These are phyloP conservation scores for Quercus alba DNA, from an alignment of 306 rosid species.

Conservation along the genomic window DNA sequence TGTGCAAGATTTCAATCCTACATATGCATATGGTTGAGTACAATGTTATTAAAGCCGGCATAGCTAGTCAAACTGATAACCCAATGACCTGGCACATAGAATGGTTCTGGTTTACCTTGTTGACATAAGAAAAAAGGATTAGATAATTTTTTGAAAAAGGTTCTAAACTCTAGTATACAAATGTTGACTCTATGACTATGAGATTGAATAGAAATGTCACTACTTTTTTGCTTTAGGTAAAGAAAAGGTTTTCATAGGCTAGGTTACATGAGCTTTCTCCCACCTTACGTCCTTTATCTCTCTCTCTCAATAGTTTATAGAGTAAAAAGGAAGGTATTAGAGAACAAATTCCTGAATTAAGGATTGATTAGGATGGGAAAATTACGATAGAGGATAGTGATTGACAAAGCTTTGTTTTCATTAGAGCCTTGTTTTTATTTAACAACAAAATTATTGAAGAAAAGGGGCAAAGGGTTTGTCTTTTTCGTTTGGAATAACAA, in stretches of 20 bases:
- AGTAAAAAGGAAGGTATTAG: not conserved
- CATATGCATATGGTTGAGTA: too few relatives aligned
- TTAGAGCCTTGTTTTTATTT: not conserved
- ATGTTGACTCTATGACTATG: not conserved
- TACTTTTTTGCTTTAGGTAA: not conserved
- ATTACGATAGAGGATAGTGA: not conserved
- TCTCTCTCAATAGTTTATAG: not conserved
- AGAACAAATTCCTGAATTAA: not conserved
- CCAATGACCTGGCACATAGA: too few relatives aligned
- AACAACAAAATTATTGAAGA: not conserved
- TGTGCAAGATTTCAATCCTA: too few relatives aligned
- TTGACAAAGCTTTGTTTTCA: constrained; percentile 1
- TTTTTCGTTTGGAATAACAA: constrained; percentile 55
- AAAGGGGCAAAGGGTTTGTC: constrained; percentile 7
- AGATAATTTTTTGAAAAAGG: not conserved
- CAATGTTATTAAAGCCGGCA: too few relatives aligned
- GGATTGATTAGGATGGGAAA: not conserved
- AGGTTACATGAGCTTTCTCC: not conserved
- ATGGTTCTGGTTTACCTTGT: too few relatives aligned
- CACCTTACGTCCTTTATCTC: not conserved
- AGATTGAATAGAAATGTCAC: not conserved
- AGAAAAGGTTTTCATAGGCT: too few relatives aligned
- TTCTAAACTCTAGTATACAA: not conserved
- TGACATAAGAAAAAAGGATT: not conserved
- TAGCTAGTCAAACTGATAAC: too few relatives aligned